Conservation (phyloP, 2,329 filamentous ascomycete genomes). For the Monosporascus sp. region DNA sequence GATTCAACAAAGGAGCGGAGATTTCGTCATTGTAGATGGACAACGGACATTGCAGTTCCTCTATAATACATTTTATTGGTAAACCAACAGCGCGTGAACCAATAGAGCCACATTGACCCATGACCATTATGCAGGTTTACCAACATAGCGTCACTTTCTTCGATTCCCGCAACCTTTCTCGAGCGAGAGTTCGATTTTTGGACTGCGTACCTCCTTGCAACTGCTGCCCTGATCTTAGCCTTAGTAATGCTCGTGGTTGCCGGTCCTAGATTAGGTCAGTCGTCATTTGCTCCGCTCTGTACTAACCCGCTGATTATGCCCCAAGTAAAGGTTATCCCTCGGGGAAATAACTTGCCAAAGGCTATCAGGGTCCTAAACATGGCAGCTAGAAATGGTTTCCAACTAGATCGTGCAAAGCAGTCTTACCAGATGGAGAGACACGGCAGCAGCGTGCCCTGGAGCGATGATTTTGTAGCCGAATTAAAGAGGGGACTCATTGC, state of each 20-base stretch:
- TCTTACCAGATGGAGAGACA: slow-evolving; percentile 45
- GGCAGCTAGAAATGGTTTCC: too few species aligned
- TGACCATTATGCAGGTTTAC: not conserved
- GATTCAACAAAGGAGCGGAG: not conserved
- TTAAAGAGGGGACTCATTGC: slow-evolving; percentile 51
- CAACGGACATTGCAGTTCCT: not conserved
- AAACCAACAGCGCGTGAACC: not conserved
- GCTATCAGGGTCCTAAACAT: not conserved
- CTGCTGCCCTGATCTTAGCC: slow-evolving; percentile 49
- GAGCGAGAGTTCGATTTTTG: slow-evolving; percentile 55
- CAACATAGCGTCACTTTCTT: slow-evolving; percentile 33
- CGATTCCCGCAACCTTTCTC: slow-evolving; percentile 55
- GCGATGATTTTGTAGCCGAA: slow-evolving; percentile 59
- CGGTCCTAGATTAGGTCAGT: not conserved
- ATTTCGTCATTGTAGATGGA: not conserved
- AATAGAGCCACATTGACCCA: not conserved
- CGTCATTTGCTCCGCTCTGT: not conserved
- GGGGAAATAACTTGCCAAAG: not conserved
- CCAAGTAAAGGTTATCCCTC: not conserved
- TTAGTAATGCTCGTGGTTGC: slow-evolving; percentile 20
- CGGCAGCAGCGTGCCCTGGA: slow-evolving; percentile 44
- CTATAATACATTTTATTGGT: not conserved
- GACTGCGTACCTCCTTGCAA: slow-evolving; percentile 52
- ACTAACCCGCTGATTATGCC: not conserved
- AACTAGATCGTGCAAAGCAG: slow-evolving; percentile 49